Evolutionary conservation across 2,329 filamentous ascomycete genomes (phyloP), one percentile per base, ranked within the genome.

Genomic region (Xylariaceae sp.): DNA sequence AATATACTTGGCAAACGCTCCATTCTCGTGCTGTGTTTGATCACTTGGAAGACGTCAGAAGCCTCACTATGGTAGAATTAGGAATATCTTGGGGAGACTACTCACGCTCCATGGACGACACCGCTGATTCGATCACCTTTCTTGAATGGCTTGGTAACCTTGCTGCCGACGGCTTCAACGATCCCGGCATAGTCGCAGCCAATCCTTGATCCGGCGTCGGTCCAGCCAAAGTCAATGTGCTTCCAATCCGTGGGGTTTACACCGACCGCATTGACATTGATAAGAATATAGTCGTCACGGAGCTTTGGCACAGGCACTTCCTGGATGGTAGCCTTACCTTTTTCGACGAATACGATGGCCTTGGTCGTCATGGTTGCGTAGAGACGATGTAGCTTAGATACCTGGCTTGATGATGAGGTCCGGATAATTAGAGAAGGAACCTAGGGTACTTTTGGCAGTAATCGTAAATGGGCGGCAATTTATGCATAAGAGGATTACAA

Each of bases 51-150:
- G 23, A 10, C 9, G 10, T 42, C 6, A 49, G 29, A 26, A n/a
- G n/a, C n/a, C n/a, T n/a, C n/a, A n/a, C n/a, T n/a, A n/a, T n/a
- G n/a, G n/a, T n/a, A n/a, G n/a, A n/a, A n/a, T n/a, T n/a, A n/a
- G n/a, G 23, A 26, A 47, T 13, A 36, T 9, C 16, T 33, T 10
- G 10, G 4, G 10, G 3, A n/a, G 23, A 15, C 8, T 15, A 41
- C 61, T 50, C 37, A 68, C 65, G 51, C 44, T 24, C 51, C 50
- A 13, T 33, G 29, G 7, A 39, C 26, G 6, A 40, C 23, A 4
- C 78, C 78, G 21, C 66, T 65, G 26, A 81, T 68, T 23, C 77
- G 72, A 55, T 82, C 79, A 3, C 80, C 79, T 46, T 72, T 73
- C 58, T 72, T 72, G 52, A 78, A 75, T 4, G 59, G 48, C 55